Evolutionary conservation across 2,329 filamentous ascomycete genomes (phyloP).

Genomic region (Tolypocladium guangdongense): DNA sequence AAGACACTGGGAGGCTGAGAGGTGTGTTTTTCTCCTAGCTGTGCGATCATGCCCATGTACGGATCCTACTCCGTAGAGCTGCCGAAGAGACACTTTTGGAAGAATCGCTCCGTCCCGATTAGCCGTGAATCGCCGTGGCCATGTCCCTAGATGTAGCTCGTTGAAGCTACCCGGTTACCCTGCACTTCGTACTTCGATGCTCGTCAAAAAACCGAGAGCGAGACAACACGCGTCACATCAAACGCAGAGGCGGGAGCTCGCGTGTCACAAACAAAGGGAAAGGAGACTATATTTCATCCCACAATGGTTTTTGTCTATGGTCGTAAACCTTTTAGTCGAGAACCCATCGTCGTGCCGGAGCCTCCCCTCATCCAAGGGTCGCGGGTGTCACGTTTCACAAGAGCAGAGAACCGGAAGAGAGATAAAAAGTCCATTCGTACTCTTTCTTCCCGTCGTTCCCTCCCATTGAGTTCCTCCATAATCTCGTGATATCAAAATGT

Average conservation of each 20-base stretch:
- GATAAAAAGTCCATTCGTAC: neutral
- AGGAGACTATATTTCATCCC: neutral
- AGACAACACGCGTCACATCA: neutral
- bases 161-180: neutral
- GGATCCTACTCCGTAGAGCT: neutral
- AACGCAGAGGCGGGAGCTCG: neutral
- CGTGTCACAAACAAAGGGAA: neutral
- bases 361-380: neutral
- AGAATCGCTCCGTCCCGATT: neutral
- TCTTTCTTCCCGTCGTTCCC: neutral
- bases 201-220: neutral
- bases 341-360: neutral
- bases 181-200: neutral
- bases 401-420: neutral
- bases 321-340: neutral
- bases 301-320: neutral
- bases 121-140: neutral
- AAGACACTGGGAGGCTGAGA: neutral
- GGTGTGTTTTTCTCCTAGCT: neutral
- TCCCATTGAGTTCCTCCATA: neutral
- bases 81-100: neutral
- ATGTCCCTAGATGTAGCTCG: neutral
- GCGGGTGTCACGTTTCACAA: neutral
- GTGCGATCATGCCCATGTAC: neutral
- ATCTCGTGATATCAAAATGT: constrained; percentile 1